Conservation (phyloP, 2,329 filamentous ascomycete genomes). For the Pseudogymnoascus sp. region DNA sequence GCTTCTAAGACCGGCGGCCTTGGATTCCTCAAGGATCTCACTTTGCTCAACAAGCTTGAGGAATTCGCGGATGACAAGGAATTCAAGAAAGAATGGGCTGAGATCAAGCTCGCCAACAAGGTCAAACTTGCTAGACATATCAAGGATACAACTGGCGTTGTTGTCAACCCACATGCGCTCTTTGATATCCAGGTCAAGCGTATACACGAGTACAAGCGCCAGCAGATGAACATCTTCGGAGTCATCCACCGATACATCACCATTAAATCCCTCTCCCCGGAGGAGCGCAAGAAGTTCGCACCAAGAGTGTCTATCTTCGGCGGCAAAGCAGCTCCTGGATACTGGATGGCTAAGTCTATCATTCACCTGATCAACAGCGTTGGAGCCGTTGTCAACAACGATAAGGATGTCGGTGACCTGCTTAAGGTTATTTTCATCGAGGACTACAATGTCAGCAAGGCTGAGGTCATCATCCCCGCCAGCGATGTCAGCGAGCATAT, state of each 20-base stretch:
- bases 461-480: constrained; percentile 90
- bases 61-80: constrained; percentile 74
- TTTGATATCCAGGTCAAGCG: constrained; percentile 99
- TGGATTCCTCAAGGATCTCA: constrained; percentile 86
- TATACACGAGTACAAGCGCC: constrained; percentile 98
- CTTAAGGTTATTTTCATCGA: constrained; percentile 96
- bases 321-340: constrained; percentile 93
- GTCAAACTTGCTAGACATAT: constrained; percentile 87
- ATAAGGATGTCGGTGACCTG: constrained; percentile 83
- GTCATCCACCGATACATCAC: constrained; percentile 90
- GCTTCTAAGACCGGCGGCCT: constrained; percentile 79
- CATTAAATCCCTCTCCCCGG: constrained; percentile 77
- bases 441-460: constrained; percentile 99
- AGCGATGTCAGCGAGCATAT: constrained; percentile 98
- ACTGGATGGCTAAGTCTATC: constrained; percentile 99
- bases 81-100: constrained; percentile 91
- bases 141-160: constrained; percentile 70
- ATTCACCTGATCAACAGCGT: constrained; percentile 96
- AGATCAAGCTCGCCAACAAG: constrained; percentile 97
- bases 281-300: constrained; percentile 78
- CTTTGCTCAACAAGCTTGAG: constrained; percentile 78
- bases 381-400: constrained; percentile 83
- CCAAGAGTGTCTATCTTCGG: constrained; percentile 94
- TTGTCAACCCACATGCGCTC: constrained; percentile 78
- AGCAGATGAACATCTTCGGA: constrained; percentile 98